phyloP scores from a whole-genome alignment of 2,329 filamentous ascomycete genomes.

The Aspergillus ochraceus region DNA sequence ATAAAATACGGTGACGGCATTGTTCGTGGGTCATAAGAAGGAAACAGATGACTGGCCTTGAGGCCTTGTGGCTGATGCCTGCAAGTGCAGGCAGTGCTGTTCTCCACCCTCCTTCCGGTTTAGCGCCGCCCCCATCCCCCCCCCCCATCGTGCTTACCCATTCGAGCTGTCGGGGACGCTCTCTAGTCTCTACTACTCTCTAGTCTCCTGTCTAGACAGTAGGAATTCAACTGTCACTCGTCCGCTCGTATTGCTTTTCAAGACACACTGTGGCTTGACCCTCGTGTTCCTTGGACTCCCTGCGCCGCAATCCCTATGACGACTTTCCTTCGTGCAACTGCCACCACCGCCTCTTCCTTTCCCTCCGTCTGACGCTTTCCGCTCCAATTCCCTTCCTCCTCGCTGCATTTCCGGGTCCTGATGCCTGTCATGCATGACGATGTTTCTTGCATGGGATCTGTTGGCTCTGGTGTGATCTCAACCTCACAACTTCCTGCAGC shows the following conservation, averaged over 20 bases:
- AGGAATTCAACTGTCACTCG: not conserved
- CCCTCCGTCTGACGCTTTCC: not conserved
- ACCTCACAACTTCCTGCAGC: not conserved
- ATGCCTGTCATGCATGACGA: not conserved
- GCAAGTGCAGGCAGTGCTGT: conserved; percentile 3
- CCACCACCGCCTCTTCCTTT: not conserved
- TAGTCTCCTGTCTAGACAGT: no score
- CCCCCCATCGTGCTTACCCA: conserved; percentile 1
- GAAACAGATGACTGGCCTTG: not conserved
- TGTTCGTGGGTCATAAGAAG: not conserved
- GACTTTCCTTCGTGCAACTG: not conserved
- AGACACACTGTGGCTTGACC: conserved; percentile 16
- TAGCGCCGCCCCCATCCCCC: not conserved
- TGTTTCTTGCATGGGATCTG: conserved; percentile 3
- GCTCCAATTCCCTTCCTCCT: not conserved
- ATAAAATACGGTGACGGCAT: conserved; percentile 16
- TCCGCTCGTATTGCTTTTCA: not conserved
- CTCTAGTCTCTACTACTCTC: not conserved
- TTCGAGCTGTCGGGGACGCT: conserved; percentile 13
- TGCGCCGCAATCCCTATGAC: conserved; percentile 10
- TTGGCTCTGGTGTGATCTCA: not conserved
- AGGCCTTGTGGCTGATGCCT: conserved; percentile 4
- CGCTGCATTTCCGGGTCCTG: not conserved
- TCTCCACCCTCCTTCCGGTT: not conserved
- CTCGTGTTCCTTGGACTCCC: conserved; percentile 12